These are phyloP conservation scores for Castanea crenata DNA, from an alignment of 306 rosid genomes.

Conservation along the genomic window DNA sequence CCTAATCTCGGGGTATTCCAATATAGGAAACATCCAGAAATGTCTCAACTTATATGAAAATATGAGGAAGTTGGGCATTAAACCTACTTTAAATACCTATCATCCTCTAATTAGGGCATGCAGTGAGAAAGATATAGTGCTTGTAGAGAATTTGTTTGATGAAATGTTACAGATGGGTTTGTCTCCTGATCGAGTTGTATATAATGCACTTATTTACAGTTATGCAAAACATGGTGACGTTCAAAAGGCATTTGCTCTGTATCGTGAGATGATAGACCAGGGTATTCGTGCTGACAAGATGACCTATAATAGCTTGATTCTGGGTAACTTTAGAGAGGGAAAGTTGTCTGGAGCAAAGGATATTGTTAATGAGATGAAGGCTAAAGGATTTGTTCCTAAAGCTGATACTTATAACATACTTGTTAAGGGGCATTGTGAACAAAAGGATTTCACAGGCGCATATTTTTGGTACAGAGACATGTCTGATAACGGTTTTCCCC, in stretches of 20 bases:
- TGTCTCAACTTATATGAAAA: slow-evolving; percentile 58
- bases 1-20: slow-evolving; percentile 68
- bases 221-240: slow-evolving; percentile 56
- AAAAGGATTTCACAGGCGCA: slow-evolving; percentile 60
- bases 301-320: slow-evolving; percentile 81
- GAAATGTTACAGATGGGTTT: slow-evolving; percentile 59
- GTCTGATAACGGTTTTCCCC: slow-evolving; percentile 45
- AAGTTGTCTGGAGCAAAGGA: slow-evolving; percentile 47
- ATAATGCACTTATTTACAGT: slow-evolving; percentile 52
- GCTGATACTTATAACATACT: slow-evolving; percentile 68
- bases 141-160: slow-evolving; percentile 45
- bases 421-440: slow-evolving; percentile 67
- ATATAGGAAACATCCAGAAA: slow-evolving; percentile 41
- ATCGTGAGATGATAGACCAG: slow-evolving; percentile 50
- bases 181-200: slow-evolving; percentile 62
- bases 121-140: slow-evolving; percentile 43
- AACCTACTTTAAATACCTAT: slow-evolving; percentile 61
- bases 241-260: slow-evolving; percentile 51
- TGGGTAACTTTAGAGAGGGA: slow-evolving; percentile 51
- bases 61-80: slow-evolving; percentile 57
- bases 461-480: slow-evolving; percentile 70
- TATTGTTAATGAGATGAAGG: slow-evolving; percentile 69
- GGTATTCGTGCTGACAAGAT: slow-evolving; percentile 58
- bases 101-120: slow-evolving; percentile 64
- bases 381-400: slow-evolving; percentile 56